A percentile compares a stretch with the other conserved stretches of the same genome.
Evolutionary conservation across 306 rosid genomes (phyloP).

Genomic region (Ceratonia siliqua): DNA sequence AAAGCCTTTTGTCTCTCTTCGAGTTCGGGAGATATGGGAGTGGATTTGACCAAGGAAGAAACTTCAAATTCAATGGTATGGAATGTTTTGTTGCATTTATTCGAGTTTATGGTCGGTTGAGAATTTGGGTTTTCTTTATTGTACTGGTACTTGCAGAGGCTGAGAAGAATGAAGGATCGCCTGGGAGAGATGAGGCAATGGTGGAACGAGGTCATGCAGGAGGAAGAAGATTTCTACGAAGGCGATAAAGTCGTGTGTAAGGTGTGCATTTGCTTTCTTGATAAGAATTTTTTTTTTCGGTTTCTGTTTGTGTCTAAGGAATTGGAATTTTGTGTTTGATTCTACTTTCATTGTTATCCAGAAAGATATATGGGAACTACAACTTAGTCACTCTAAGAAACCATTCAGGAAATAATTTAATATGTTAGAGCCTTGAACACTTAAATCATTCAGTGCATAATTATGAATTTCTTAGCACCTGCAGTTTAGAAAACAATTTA

Average conservation of each 20-base stretch:
- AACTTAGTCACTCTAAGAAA: not conserved
- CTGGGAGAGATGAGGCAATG: constrained; percentile 51
- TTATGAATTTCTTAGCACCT: too few species aligned
- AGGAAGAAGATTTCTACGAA: constrained; percentile 29
- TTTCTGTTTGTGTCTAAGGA: not conserved
- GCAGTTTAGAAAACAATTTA: too few species aligned
- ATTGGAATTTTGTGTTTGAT: not conserved
- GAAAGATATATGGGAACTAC: not conserved
- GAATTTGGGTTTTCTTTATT: not conserved
- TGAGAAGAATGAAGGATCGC: constrained; percentile 45
- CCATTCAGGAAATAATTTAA: too few species aligned
- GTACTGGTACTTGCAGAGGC: constrained; percentile 42
- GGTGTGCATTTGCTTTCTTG: constrained; percentile 1
- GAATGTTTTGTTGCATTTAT: not conserved
- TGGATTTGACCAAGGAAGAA: constrained; percentile 9
- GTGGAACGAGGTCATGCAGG: constrained; percentile 49
- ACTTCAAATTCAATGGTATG: constrained; percentile 43
- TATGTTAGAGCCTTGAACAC: too few species aligned
- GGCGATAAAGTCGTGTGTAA: constrained; percentile 14
- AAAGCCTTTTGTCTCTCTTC: not conserved
- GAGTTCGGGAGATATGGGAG: not conserved
- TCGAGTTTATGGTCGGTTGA: not conserved
- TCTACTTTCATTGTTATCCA: too few species aligned
- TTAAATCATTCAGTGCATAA: too few species aligned
- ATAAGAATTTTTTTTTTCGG: not conserved